These are phyloP conservation scores for Pyrus betulifolia DNA, from an alignment of 306 rosid genomes.

Conservation along the genomic window DNA sequence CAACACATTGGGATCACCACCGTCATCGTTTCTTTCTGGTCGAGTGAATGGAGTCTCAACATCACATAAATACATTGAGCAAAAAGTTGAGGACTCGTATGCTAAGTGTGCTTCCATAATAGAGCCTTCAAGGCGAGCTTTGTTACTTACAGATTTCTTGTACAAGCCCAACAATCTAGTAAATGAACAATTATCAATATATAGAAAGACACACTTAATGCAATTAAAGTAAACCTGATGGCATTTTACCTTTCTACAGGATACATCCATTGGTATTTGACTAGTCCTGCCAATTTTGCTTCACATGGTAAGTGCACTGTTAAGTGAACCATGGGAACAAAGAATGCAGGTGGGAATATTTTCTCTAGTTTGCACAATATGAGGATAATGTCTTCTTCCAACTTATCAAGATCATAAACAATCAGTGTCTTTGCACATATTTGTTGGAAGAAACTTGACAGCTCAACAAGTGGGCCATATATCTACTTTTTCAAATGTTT, in stretches of 20 bases:
- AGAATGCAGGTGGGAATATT: neutral
- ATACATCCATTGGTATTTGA: neutral
- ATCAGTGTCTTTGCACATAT: neutral
- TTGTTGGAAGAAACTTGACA: neutral
- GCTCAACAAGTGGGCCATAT: neutral
- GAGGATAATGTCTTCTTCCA: neutral
- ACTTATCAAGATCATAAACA: neutral
- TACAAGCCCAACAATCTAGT: neutral
- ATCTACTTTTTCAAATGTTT: neutral
- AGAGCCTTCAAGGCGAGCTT: neutral
- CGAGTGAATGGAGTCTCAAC: neutral
- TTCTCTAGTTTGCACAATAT: constrained; percentile 9
- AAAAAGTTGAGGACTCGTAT: neutral
- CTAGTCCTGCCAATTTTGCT: neutral
- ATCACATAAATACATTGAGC: neutral
- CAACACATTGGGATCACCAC: too few species aligned
- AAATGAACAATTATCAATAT: neutral
- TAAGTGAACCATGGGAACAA: constrained; percentile 1
- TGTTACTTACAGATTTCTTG: constrained; percentile 1
- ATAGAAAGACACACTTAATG: too few species aligned
- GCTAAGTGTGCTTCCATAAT: neutral
- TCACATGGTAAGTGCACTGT: neutral
- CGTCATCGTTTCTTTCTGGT: neutral
- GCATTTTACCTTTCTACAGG: neutral
- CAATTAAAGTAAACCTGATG: neutral